Conservation (phyloP, 176 grass and related monocot species). For the Cenchrus purpureus region DNA sequence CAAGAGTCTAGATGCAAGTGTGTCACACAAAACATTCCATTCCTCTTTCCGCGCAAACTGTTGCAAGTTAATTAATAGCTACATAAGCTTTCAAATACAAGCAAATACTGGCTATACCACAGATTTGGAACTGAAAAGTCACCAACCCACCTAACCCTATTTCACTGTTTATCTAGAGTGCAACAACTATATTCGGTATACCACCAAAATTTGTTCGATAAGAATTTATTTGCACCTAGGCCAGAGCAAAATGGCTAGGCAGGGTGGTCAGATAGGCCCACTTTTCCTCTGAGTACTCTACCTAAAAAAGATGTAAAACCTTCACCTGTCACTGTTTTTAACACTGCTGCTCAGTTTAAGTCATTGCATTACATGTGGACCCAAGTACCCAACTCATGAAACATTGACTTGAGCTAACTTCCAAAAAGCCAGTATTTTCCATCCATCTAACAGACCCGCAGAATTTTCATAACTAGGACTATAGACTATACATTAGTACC, state of each 20-base stretch:
- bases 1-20: constrained; percentile 85
- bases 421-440: neutral
- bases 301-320: neutral
- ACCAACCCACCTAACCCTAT: too few species aligned
- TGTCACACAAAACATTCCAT: constrained; percentile 86
- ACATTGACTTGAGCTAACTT: neutral
- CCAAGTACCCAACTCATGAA: neutral
- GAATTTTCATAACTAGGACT: constrained; percentile 18
- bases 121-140: constrained; percentile 5
- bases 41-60: constrained; percentile 93
- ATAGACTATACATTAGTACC: neutral
- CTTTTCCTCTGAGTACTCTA: neutral
- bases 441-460: neutral
- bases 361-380: neutral
- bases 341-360: neutral
- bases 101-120: neutral
- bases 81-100: constrained; percentile 44
- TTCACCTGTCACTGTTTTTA: neutral
- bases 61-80: constrained; percentile 22
- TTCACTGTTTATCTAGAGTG: neutral
- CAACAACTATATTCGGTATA: neutral
- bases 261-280: neutral
- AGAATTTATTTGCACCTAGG: neutral
- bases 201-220: constrained; percentile 5
- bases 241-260: neutral